Conservation (phyloP, 306 rosid genomes). For the Ormosia semicastrata region DNA sequence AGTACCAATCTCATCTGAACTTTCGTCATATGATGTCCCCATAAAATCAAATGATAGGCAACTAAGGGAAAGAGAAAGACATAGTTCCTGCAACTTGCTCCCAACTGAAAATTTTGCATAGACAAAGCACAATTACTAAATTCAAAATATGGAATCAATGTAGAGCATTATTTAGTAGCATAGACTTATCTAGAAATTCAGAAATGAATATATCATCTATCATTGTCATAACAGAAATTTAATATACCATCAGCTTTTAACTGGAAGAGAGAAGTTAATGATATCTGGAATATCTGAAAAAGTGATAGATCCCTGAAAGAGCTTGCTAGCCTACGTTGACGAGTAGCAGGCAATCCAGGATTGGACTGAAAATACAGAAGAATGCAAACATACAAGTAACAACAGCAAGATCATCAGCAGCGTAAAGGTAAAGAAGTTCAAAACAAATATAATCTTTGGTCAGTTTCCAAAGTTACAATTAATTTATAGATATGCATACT, state of each 20-base stretch:
- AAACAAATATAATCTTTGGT: not conserved
- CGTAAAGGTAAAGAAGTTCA: not conserved
- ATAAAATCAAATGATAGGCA: conserved; percentile 52
- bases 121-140: conserved; percentile 19
- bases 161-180: not conserved
- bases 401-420: conserved; percentile 18
- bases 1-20: conserved; percentile 58
- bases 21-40: conserved; percentile 53
- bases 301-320: conserved; percentile 49
- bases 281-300: conserved; percentile 45
- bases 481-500: not conserved
- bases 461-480: not conserved
- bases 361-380: conserved; percentile 32
- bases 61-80: conserved; percentile 38
- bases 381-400: conserved; percentile 8
- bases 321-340: conserved; percentile 49
- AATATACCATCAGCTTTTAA: conserved; percentile 43
- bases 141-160: not conserved
- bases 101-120: conserved; percentile 35
- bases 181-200: not conserved
- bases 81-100: conserved; percentile 49
- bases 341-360: conserved; percentile 42
- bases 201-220: conserved; percentile 2
- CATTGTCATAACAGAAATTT: not conserved
- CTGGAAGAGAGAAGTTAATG: conserved; percentile 45